Conservation (phyloP, 2,329 filamentous ascomycete genomes). For the Leptographium wingfieldii region DNA sequence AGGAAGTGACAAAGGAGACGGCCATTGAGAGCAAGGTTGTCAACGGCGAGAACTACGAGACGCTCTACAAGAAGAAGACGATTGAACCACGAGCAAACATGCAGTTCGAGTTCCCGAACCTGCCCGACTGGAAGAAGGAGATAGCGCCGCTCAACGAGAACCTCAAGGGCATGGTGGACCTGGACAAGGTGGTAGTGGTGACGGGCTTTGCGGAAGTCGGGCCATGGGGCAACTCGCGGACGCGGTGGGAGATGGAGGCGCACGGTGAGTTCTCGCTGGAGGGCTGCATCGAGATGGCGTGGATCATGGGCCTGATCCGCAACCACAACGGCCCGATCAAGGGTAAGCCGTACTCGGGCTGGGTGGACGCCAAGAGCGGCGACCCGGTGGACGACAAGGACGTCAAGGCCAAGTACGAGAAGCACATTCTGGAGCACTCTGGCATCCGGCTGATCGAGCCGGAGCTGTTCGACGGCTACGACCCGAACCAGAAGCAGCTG, state of each 20-base stretch:
- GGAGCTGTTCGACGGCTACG: conserved; percentile 91
- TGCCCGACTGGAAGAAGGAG: conserved; percentile 86
- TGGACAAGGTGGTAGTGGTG: conserved; percentile 95
- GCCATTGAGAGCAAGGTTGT: conserved; percentile 94
- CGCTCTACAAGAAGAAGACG: conserved; percentile 86
- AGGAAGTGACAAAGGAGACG: conserved; percentile 89
- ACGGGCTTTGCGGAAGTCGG: conserved; percentile 94
- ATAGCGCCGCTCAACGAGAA: conserved; percentile 77
- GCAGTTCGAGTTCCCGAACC: conserved; percentile 86
- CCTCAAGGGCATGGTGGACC: conserved; percentile 95
- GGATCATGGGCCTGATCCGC: conserved; percentile 99
- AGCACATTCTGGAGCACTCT: conserved; percentile 87
- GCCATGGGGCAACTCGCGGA: conserved; percentile 96
- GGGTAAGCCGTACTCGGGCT: conserved; percentile 91
- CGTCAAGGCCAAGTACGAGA: conserved; percentile 94
- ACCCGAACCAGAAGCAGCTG: conserved; percentile 96
- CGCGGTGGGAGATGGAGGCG: conserved; percentile 98
- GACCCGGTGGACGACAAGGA: conserved; percentile 98
- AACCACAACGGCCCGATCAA: conserved; percentile 96
- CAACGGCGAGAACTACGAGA: conserved; percentile 86
- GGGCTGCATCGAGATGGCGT: conserved; percentile 97
- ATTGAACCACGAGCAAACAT: conserved; percentile 93
- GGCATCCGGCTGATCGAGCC: conserved; percentile 97
- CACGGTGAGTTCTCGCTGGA: conserved; percentile 94
- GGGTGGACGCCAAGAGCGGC: conserved; percentile 87